Conservation (phyloP, 2,329 filamentous ascomycete species). For the Trichoderma aggressivum region DNA sequence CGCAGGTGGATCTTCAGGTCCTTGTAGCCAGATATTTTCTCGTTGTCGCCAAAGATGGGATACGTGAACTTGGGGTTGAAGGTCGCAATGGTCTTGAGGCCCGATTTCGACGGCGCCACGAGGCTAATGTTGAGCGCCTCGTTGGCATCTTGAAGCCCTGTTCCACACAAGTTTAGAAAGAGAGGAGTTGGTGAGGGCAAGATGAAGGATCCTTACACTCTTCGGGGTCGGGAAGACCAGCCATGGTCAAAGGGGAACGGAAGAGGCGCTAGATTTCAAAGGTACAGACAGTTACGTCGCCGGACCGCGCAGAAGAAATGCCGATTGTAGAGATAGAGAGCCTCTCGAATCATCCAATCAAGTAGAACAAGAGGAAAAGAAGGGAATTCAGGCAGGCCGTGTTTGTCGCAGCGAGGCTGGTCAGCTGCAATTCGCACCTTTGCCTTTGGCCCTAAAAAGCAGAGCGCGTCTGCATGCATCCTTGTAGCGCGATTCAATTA, state of each 20-base stretch:
- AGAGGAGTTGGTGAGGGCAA: background rate
- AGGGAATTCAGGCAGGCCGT: background rate
- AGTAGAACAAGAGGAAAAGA: background rate
- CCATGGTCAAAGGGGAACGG: conserved; percentile 26
- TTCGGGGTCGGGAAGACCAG: conserved; percentile 30
- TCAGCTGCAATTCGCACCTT: background rate
- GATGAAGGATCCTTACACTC: conserved; percentile 33
- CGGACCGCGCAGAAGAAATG: background rate
- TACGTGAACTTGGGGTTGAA: conserved; percentile 91
- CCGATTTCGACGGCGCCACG: conserved; percentile 46
- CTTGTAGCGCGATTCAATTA: conserved; percentile 13
- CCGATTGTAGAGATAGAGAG: background rate
- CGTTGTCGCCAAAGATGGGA: conserved; percentile 87
- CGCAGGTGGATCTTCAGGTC: conserved; percentile 72
- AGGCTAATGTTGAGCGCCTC: conserved; percentile 62
- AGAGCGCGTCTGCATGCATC: conserved; percentile 2
- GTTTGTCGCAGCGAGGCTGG: background rate
- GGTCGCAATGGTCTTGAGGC: conserved; percentile 56
- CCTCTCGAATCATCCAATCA: background rate
- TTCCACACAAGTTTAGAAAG: background rate
- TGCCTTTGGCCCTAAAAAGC: background rate
- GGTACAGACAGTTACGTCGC: background rate
- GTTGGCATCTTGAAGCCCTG: conserved; percentile 60
- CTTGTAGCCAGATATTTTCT: conserved; percentile 87
- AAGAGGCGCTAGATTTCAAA: background rate